Evolutionary conservation across 2,329 filamentous ascomycete genomes (phyloP), one percentile per base, ranked within the genome.

Genomic region (Penicillium sumatraense): DNA sequence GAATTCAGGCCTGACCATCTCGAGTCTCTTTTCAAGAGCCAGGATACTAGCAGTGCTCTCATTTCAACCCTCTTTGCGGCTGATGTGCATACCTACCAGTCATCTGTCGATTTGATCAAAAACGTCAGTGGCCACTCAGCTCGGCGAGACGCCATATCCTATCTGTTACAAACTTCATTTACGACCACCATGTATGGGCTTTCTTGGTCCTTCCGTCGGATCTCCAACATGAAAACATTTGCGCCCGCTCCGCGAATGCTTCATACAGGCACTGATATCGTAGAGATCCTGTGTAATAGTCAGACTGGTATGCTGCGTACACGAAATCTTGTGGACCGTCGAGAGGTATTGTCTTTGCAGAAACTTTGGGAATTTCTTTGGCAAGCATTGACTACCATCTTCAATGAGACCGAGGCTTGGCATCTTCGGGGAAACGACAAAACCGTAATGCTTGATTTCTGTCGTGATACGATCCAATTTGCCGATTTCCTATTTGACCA

Each of bases 401-500:
- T 97, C 67, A 81, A 86, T 38, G 86, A 88, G 57, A 96, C 93
- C 3, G 92, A 96, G 69, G 78, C 79, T 10, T 99, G 95, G 95
- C 91, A 91, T 60, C 79, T 85, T 20, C 72, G 77, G 44, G 74
- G 78, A 3, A 86, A 90, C 55, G 88, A 93, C 48, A 95, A 91
- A 69, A 75, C 80, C 18, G 80, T 85, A 51, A 93, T 99, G 90
- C 88, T 92, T 66, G 88, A 96, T 54, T 97, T 98, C 67, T 97
- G 93, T 69, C 88, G 95, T 62, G 91, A 96, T 69, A 90, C 90
- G 13, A 99, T 99, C 85, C 91, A 98, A 66, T 90, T 96, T 68
- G 93, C 93, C 0, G 90, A 96, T 68, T 83, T 85, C 31, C 82
- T 96, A 1, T 90, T 98, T 68, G 87, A 90, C 36, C 88, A 96